A percentile compares a stretch with the other conserved stretches of the same genome.
These are phyloP conservation scores for Bretziella fagacearum DNA, from an alignment of 2,329 filamentous ascomycete species.

Conservation along the genomic window DNA sequence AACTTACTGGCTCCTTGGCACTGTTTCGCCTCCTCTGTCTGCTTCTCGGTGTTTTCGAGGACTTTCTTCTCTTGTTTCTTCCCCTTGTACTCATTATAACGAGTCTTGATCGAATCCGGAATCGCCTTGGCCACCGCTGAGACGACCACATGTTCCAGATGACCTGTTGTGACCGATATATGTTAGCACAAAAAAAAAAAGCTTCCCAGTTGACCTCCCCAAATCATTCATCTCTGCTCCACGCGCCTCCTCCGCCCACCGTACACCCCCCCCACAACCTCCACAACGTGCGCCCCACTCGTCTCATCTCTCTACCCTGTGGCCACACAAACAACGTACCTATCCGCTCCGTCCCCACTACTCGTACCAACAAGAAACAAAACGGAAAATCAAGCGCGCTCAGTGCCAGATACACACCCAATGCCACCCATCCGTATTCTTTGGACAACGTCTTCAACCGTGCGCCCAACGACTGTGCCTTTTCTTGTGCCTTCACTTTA, in stretches of 20 bases:
- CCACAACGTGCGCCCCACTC: not conserved
- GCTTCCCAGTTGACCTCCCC: too few relatives aligned
- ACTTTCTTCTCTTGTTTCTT: slow-evolving; percentile 32
- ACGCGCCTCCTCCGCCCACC: not conserved
- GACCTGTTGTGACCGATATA: slow-evolving; percentile 25
- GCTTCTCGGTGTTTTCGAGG: slow-evolving; percentile 17
- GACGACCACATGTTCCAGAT: slow-evolving; percentile 50
- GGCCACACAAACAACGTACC: slow-evolving; percentile 28
- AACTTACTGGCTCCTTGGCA: slow-evolving; percentile 50
- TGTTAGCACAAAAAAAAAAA: slow-evolving; percentile 7
- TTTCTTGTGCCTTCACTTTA: slow-evolving; percentile 7
- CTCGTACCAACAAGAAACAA: slow-evolving; percentile 74
- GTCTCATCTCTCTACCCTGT: not conserved
- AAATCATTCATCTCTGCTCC: not conserved
- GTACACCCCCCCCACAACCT: not conserved
- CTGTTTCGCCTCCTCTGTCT: not conserved
- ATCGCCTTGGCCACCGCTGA: slow-evolving; percentile 41
- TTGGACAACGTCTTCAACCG: slow-evolving; percentile 67
- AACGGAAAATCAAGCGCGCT: slow-evolving; percentile 85
- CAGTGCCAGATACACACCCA: slow-evolving; percentile 77
- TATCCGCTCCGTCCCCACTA: slow-evolving; percentile 72
- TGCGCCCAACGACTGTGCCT: slow-evolving; percentile 38
- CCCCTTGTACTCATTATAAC: slow-evolving; percentile 22
- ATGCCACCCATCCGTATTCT: slow-evolving; percentile 85
- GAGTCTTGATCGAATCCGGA: slow-evolving; percentile 30